These are phyloP conservation scores for Tricholomella constricta DNA, from an alignment of 768 basidiomycete genomes.

Conservation along the genomic window DNA sequence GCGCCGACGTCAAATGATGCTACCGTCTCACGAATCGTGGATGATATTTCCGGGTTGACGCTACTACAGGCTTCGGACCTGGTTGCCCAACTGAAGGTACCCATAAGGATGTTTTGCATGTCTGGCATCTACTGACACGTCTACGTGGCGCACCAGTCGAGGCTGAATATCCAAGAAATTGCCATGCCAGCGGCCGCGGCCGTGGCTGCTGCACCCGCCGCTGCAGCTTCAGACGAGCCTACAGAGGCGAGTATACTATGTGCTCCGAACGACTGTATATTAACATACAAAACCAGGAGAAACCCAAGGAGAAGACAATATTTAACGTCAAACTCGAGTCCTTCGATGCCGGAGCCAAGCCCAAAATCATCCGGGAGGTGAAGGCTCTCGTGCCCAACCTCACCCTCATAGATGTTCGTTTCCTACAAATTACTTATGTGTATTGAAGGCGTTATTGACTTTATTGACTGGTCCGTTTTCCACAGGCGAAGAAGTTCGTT, in stretches of 20 bases:
- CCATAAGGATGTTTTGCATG: constrained; percentile 11
- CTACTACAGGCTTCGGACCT: constrained; percentile 95
- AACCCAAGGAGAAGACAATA: constrained; percentile 97
- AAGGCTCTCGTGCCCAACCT: constrained; percentile 95
- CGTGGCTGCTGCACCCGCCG: constrained; percentile 54
- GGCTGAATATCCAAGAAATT: constrained; percentile 96
- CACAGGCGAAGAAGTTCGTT: constrained; percentile 98
- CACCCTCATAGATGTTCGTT: constrained; percentile 92
- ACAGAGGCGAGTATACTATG: constrained; percentile 52
- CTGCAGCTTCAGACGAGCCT: constrained; percentile 65
- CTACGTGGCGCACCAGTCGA: constrained; percentile 51
- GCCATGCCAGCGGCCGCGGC: constrained; percentile 83
- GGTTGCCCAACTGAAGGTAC: constrained; percentile 86
- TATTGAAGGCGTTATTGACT: no score
- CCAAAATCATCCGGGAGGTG: constrained; percentile 97
- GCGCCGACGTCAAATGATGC: constrained; percentile 52
- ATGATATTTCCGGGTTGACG: constrained; percentile 87
- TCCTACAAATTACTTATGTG: not conserved
- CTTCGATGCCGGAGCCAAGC: constrained; percentile 88
- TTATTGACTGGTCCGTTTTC: no score
- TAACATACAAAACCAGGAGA: constrained; percentile 55
- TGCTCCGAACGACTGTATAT: not conserved
- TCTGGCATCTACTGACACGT: not conserved
- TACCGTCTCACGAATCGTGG: constrained; percentile 80
- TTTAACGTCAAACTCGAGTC: constrained; percentile 96